A percentile compares a stretch with the other conserved stretches of the same genome.
Conservation (phyloP, 805 yeast genomes). For the Candida maltosa region DNA sequence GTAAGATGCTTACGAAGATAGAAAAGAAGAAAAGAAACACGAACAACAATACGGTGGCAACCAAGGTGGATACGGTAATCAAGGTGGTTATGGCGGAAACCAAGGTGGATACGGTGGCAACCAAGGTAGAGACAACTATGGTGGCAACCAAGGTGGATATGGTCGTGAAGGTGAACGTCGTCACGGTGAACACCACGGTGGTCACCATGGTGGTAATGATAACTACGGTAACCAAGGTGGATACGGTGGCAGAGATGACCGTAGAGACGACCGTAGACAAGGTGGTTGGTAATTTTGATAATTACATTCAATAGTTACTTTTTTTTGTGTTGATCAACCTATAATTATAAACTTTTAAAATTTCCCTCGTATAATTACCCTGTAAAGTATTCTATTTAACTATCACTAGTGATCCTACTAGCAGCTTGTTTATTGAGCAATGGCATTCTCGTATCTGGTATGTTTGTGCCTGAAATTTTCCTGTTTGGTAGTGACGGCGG, state of each 20-base stretch:
- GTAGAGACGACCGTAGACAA: constrained; percentile 8
- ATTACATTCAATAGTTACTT: too few relatives aligned
- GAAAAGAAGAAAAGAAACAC: constrained; percentile 24
- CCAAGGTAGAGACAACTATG: constrained; percentile 7
- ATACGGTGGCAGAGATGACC: constrained; percentile 3
- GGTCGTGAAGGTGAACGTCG: constrained; percentile 12
- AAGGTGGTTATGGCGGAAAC: constrained; percentile 7
- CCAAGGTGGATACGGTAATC: constrained; percentile 3
- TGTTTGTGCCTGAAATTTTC: constrained; percentile 14
- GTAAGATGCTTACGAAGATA: constrained; percentile 25
- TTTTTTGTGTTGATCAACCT: background rate
- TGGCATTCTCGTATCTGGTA: constrained; percentile 18
- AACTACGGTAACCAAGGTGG: constrained; percentile 4
- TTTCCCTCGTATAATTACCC: background rate
- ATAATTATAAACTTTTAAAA: constrained; percentile 6
- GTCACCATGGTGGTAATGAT: constrained; percentile 2
- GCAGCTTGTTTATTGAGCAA: constrained; percentile 33
- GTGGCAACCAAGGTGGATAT: constrained; percentile 7
- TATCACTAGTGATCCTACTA: constrained; percentile 10
- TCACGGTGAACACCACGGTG: constrained; percentile 4
- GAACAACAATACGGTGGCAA: constrained; percentile 7
- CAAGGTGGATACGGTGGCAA: constrained; percentile 9
- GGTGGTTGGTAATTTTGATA: constrained; percentile 13
- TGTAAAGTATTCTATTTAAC: background rate
- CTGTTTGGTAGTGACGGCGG: constrained; percentile 15